Evolutionary conservation across 1,139 yeast species (phyloP).

Genomic region (Diutina pseudorugosa): DNA sequence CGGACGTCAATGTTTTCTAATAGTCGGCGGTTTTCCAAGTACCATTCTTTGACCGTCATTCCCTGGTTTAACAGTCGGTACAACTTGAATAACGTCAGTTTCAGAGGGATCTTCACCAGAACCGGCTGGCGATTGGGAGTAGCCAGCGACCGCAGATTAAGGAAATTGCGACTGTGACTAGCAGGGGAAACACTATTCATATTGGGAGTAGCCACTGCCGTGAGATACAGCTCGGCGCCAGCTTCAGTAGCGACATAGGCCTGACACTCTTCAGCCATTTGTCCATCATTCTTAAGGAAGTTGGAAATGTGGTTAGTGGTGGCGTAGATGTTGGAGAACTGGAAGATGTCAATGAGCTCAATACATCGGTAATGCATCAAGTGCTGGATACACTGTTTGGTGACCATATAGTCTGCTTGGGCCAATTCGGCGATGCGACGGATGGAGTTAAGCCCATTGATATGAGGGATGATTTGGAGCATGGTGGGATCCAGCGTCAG

Average conservation of each 20-base stretch:
- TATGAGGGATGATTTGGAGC: constrained; percentile 74
- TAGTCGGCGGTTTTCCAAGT: constrained; percentile 41
- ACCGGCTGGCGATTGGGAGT: background rate
- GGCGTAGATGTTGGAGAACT: constrained; percentile 79
- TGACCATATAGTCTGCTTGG: constrained; percentile 66
- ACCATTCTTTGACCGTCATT: constrained; percentile 73
- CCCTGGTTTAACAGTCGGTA: constrained; percentile 77
- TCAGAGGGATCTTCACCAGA: constrained; percentile 40
- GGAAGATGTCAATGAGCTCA: constrained; percentile 74
- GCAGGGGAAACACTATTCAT: background rate
- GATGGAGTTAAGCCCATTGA: constrained; percentile 81
- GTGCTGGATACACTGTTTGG: constrained; percentile 84
- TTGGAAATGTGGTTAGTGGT: constrained; percentile 68
- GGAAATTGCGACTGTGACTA: background rate
- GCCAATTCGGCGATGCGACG: constrained; percentile 68
- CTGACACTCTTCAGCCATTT: constrained; percentile 75
- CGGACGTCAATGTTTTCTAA: constrained; percentile 65
- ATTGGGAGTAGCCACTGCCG: background rate
- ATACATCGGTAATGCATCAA: constrained; percentile 82
- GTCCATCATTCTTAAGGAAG: constrained; percentile 46
- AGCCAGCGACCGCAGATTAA: background rate
- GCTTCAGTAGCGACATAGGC: constrained; percentile 34
- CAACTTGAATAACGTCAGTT: constrained; percentile 55
- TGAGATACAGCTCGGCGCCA: background rate
- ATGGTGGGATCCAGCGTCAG: constrained; percentile 97